Conservation (phyloP, 2,329 filamentous ascomycete species). For the Fusarium sp. region DNA sequence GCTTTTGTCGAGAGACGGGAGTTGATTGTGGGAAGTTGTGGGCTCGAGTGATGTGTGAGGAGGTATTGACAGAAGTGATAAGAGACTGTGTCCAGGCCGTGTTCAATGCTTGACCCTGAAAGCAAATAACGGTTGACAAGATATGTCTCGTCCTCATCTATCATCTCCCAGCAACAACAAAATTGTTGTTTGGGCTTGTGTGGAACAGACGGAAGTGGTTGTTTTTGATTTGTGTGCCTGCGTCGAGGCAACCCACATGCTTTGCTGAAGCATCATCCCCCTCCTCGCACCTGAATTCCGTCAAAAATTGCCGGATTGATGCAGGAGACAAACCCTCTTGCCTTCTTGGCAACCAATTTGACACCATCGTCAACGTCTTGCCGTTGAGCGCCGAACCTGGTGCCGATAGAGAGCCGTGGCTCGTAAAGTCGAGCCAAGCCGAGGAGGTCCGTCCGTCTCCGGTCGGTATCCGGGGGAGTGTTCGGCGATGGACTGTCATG, state of each 20-base stretch:
- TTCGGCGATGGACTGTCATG: conserved; percentile 37
- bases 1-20: neutral
- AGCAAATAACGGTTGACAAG: neutral
- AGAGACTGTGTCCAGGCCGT: neutral
- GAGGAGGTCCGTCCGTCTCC: conserved; percentile 39
- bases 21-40: neutral
- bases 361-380: neutral
- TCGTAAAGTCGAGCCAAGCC: conserved; percentile 39
- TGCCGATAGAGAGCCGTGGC: conserved; percentile 34
- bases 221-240: conserved; percentile 5
- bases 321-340: neutral
- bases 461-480: conserved; percentile 42
- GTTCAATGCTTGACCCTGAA: neutral
- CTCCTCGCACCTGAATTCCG: neutral
- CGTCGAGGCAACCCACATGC: conserved; percentile 17
- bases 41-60: neutral
- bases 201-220: neutral
- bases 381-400: conserved; percentile 16
- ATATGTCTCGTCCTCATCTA: neutral
- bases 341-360: neutral
- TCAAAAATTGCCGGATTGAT: neutral
- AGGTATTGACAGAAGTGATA: neutral
- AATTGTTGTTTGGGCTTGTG: neutral
- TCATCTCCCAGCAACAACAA: neutral
- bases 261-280: neutral